Evolutionary conservation across 2,329 filamentous ascomycete species (phyloP).

Genomic region (Neofusicoccum sp.): DNA sequence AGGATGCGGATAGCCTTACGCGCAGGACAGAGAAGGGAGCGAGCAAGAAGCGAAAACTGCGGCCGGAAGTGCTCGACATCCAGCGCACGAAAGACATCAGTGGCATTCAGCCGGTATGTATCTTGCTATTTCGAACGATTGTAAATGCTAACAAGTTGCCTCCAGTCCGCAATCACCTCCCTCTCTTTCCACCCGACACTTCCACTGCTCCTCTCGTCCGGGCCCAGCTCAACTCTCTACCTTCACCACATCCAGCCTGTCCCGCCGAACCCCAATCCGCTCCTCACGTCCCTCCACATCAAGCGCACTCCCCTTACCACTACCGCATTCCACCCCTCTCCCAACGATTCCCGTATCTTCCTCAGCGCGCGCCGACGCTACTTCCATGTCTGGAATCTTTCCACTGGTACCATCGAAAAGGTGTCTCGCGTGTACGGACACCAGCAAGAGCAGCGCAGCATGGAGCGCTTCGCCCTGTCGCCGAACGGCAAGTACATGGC

Average conservation of each 20-base stretch:
- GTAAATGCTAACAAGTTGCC: slow-evolving; percentile 21
- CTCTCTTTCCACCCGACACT: slow-evolving; percentile 87
- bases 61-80: slow-evolving; percentile 86
- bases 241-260: slow-evolving; percentile 83
- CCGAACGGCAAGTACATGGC: slow-evolving; percentile 86
- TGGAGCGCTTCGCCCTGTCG: slow-evolving; percentile 87
- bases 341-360: slow-evolving; percentile 74
- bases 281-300: slow-evolving; percentile 86
- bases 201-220: slow-evolving; percentile 86
- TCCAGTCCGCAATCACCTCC: slow-evolving; percentile 70
- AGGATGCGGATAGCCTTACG: slow-evolving; percentile 68
- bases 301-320: slow-evolving; percentile 79
- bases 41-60: slow-evolving; percentile 67
- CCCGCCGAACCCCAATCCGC: slow-evolving; percentile 76
- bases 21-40: slow-evolving; percentile 46
- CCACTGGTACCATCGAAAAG: slow-evolving; percentile 78
- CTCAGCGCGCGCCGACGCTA: slow-evolving; percentile 84
- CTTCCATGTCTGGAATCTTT: slow-evolving; percentile 92
- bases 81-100: slow-evolving; percentile 84
- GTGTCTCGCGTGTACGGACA: slow-evolving; percentile 73
- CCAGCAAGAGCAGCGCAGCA: slow-evolving; percentile 77
- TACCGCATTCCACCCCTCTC: slow-evolving; percentile 70
- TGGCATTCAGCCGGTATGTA: slow-evolving; percentile 64
- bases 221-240: slow-evolving; percentile 78
- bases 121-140: neutral